phyloP scores from a whole-genome alignment of 2,329 filamentous ascomycete species.

The Penicillium sp. region DNA sequence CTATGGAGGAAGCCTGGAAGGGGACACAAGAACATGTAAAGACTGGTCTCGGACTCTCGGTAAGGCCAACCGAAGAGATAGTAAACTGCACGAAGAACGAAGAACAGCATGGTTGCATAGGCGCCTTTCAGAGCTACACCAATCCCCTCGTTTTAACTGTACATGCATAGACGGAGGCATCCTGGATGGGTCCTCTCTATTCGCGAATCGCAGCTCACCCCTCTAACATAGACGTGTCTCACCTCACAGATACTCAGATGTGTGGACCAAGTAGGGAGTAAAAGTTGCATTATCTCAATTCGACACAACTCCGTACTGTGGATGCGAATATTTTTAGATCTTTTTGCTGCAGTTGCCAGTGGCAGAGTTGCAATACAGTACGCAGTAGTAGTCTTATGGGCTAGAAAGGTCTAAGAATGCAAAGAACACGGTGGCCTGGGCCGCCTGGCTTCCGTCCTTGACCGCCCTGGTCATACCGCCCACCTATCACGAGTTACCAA shows the following conservation, averaged over 20 bases:
- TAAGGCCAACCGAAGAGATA: neutral
- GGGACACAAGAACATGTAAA: neutral
- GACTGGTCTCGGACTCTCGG: neutral
- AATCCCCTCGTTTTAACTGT: too few relatives aligned
- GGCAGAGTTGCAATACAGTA: slow-evolving; percentile 21
- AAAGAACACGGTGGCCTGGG: slow-evolving; percentile 1
- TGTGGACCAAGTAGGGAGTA: neutral
- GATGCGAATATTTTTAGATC: slow-evolving; percentile 27
- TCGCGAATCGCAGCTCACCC: slow-evolving; percentile 14
- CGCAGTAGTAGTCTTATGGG: slow-evolving; percentile 5
- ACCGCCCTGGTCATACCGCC: too few relatives aligned
- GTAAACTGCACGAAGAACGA: neutral
- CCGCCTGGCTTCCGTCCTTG: too few relatives aligned
- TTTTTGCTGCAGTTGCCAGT: slow-evolving; percentile 18
- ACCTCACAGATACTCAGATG: slow-evolving; percentile 18
- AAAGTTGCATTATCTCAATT: slow-evolving; percentile 13
- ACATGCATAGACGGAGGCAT: neutral
- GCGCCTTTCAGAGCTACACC: too few relatives aligned
- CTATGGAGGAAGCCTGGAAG: too few relatives aligned
- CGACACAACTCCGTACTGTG: slow-evolving; percentile 8
- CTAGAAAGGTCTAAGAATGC: neutral
- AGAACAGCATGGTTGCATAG: too few relatives aligned
- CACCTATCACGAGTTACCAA: too few relatives aligned
- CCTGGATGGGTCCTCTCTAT: slow-evolving; percentile 9
- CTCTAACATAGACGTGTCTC: slow-evolving; percentile 23